These are phyloP conservation scores for Penicillium decumbens DNA, from an alignment of 2,329 filamentous ascomycete species.

Conservation along the genomic window DNA sequence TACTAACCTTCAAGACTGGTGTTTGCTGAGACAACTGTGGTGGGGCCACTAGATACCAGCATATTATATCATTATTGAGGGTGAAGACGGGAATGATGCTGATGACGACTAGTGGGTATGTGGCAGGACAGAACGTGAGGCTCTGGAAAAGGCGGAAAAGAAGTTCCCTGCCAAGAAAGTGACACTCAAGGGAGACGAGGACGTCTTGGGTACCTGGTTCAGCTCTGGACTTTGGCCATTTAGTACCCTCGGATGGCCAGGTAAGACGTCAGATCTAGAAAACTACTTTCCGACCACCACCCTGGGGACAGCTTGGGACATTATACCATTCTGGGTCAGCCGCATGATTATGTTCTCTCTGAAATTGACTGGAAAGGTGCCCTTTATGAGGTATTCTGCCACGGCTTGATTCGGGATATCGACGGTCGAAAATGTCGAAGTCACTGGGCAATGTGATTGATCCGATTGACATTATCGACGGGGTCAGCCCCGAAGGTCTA, in stretches of 20 bases:
- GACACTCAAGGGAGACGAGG: conserved; percentile 71
- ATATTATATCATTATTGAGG: too few species aligned
- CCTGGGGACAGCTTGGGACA: conserved; percentile 90
- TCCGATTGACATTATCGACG: conserved; percentile 83
- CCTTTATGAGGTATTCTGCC: conserved; percentile 94
- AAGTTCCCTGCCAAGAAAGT: too few species aligned
- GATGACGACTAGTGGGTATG: too few species aligned
- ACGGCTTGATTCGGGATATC: conserved; percentile 82
- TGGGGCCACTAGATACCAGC: too few species aligned
- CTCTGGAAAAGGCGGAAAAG: too few species aligned
- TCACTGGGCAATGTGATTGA: conserved; percentile 91
- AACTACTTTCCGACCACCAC: conserved; percentile 79
- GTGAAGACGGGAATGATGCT: too few species aligned
- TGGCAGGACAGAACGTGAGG: too few species aligned
- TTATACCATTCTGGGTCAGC: conserved; percentile 74
- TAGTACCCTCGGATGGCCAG: conserved; percentile 87
- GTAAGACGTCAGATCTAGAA: conserved; percentile 69
- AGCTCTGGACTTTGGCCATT: conserved; percentile 90
- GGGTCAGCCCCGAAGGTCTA: conserved; percentile 69
- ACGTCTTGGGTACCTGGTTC: conserved; percentile 97
- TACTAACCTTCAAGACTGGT: too few species aligned
- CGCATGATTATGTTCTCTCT: conserved; percentile 91
- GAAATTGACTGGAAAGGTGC: conserved; percentile 82
- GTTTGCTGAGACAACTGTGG: too few species aligned
- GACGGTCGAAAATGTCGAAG: conserved; percentile 97